These are phyloP conservation scores for Mrakia blollopis DNA, from an alignment of 768 basidiomycete genomes.

Conservation along the genomic window DNA sequence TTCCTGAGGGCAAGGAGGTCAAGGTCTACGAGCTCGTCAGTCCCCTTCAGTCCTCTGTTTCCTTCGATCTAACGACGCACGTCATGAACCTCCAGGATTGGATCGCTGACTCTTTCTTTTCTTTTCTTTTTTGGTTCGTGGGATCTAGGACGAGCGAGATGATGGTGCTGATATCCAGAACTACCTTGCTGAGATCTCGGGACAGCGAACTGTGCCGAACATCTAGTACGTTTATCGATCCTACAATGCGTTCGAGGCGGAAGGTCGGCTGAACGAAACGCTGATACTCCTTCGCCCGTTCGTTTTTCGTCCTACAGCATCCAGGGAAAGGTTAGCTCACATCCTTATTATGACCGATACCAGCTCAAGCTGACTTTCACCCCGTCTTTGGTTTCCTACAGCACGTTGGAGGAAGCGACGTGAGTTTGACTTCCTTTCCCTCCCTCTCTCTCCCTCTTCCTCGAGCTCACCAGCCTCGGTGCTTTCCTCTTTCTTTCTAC, in stretches of 20 bases:
- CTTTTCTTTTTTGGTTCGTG: neutral
- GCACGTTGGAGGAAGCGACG: slow-evolving; percentile 38
- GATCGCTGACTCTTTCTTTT: neutral
- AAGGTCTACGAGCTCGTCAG: slow-evolving; percentile 37
- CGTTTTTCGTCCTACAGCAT: slow-evolving; percentile 47
- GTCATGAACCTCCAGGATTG: neutral
- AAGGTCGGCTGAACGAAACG: neutral
- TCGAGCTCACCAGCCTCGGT: no score
- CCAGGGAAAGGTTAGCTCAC: slow-evolving; percentile 41
- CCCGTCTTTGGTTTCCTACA: slow-evolving; percentile 1
- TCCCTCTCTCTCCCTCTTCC: no score
- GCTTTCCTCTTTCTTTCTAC: no score
- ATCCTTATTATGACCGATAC: slow-evolving; percentile 39
- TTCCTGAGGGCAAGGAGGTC: slow-evolving; percentile 35
- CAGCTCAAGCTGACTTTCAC: neutral
- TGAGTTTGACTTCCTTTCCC: no score
- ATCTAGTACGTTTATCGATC: neutral
- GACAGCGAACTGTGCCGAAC: slow-evolving; percentile 44
- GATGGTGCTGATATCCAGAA: slow-evolving; percentile 62
- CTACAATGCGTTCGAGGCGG: neutral
- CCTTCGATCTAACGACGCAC: neutral
- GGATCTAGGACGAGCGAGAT: slow-evolving; percentile 39
- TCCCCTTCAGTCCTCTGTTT: neutral
- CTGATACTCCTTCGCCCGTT: neutral
- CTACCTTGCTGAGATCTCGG: slow-evolving; percentile 61